A percentile compares a stretch with the other conserved stretches of the same genome.
Evolutionary conservation across 306 rosid genomes (phyloP).

Genomic region (Astragalus membranaceus): DNA sequence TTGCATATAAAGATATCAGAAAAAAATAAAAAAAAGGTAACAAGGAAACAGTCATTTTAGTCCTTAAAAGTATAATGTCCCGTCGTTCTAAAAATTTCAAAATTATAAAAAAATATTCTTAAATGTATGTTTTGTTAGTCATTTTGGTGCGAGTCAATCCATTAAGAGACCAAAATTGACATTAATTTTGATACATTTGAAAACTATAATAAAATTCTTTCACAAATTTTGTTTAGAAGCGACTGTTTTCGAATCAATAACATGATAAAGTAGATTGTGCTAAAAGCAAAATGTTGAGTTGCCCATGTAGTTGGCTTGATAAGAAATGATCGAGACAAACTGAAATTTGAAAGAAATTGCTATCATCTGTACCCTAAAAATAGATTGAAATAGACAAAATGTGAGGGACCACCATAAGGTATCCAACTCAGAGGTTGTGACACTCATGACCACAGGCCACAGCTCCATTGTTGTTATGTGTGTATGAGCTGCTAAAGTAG

Average conservation of each 20-base stretch:
- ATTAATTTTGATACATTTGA: no score
- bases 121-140: no score
- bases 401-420: slow-evolving; percentile 37
- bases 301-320: background rate
- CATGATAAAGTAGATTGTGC: background rate
- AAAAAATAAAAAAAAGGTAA: background rate
- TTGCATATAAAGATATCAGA: background rate
- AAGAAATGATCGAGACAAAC: slow-evolving; percentile 8
- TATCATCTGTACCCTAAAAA: slow-evolving; percentile 14
- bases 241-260: no score
- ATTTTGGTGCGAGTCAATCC: no score
- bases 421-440: background rate
- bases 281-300: background rate
- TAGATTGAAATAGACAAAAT: slow-evolving; percentile 36
- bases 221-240: no score
- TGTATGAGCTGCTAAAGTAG: slow-evolving; percentile 26
- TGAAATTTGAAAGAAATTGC: background rate
- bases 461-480: slow-evolving; percentile 22
- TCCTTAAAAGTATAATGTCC: no score
- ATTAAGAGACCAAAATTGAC: no score
- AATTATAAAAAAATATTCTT: no score
- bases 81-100: no score
- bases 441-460: slow-evolving; percentile 11
- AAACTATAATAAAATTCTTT: no score
- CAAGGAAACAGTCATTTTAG: no score